phyloP scores from a whole-genome alignment of 192 early-diverging fungal species.

The Backusella circina region DNA sequence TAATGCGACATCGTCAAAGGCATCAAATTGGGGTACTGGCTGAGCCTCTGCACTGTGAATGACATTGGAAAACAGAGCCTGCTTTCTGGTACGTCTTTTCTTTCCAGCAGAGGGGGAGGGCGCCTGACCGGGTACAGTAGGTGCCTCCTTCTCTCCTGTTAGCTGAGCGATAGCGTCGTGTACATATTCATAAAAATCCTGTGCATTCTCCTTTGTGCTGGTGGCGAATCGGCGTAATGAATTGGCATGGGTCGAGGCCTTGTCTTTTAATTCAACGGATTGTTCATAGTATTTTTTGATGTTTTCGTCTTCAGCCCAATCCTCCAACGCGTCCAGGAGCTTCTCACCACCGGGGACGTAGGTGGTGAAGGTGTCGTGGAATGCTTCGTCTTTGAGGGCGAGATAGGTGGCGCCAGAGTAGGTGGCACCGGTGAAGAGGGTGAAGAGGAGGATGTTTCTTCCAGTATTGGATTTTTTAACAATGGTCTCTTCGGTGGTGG shows the following conservation, averaged over 20 bases:
- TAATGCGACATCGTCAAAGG: neutral
- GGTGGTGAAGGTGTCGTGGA: slow-evolving; percentile 56
- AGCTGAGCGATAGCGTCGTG: slow-evolving; percentile 27
- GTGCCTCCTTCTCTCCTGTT: slow-evolving; percentile 16
- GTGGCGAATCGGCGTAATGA: slow-evolving; percentile 11
- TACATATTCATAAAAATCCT: slow-evolving; percentile 33
- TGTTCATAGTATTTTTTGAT: slow-evolving; percentile 12
- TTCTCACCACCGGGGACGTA: slow-evolving; percentile 58
- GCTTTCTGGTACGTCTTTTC: neutral
- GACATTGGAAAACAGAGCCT: slow-evolving; percentile 9
- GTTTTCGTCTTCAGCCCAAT: slow-evolving; percentile 36
- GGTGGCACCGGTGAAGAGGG: slow-evolving; percentile 27
- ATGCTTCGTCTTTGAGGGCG: slow-evolving; percentile 46
- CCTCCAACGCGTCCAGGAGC: slow-evolving; percentile 47
- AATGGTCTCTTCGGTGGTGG: neutral
- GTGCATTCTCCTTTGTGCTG: slow-evolving; percentile 14
- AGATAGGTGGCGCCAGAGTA: slow-evolving; percentile 51
- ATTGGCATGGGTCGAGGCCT: slow-evolving; percentile 35
- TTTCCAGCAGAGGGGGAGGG: neutral
- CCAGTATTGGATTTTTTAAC: neutral
- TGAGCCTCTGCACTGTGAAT: neutral
- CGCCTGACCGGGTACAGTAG: neutral
- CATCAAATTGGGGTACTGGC: neutral
- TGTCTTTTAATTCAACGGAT: slow-evolving; percentile 7
- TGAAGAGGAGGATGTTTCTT: slow-evolving; percentile 14